These are phyloP conservation scores for Tulasnella sp. DNA, from an alignment of 768 basidiomycete species.

Conservation along the genomic window DNA sequence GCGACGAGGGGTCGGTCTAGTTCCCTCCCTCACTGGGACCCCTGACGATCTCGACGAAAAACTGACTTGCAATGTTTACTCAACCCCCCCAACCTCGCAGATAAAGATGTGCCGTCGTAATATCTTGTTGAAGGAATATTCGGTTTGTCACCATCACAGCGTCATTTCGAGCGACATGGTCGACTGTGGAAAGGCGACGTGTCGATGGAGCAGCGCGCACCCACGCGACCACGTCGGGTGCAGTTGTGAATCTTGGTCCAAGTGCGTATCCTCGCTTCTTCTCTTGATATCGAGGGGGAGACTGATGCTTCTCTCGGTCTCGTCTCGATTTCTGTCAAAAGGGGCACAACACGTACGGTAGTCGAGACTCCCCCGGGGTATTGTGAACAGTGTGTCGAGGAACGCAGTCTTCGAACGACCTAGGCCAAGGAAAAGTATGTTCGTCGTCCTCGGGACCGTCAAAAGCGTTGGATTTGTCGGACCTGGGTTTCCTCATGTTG, in stretches of 20 bases:
- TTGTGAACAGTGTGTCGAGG: constrained; percentile 30
- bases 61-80: background rate
- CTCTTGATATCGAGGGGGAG: background rate
- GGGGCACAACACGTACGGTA: constrained; percentile 28
- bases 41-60: too few relatives aligned
- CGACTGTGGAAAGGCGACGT: constrained; percentile 41
- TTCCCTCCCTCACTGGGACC: too few relatives aligned
- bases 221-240: constrained; percentile 34
- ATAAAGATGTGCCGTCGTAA: background rate
- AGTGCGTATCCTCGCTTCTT: constrained; percentile 39
- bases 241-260: constrained; percentile 16
- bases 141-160: background rate
- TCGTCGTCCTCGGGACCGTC: too few relatives aligned
- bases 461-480: too few relatives aligned
- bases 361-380: constrained; percentile 39
- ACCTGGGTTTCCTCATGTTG: too few relatives aligned
- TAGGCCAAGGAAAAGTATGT: too few relatives aligned
- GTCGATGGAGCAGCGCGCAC: constrained; percentile 40
- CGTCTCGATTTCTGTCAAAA: constrained; percentile 13
- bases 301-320: background rate
- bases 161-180: constrained; percentile 27
- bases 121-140: background rate
- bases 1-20: too few relatives aligned
- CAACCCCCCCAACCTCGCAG: background rate
- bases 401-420: too few relatives aligned